phyloP scores from a whole-genome alignment of 2,329 filamentous ascomycete genomes.

The Ampelomyces quisqualis region DNA sequence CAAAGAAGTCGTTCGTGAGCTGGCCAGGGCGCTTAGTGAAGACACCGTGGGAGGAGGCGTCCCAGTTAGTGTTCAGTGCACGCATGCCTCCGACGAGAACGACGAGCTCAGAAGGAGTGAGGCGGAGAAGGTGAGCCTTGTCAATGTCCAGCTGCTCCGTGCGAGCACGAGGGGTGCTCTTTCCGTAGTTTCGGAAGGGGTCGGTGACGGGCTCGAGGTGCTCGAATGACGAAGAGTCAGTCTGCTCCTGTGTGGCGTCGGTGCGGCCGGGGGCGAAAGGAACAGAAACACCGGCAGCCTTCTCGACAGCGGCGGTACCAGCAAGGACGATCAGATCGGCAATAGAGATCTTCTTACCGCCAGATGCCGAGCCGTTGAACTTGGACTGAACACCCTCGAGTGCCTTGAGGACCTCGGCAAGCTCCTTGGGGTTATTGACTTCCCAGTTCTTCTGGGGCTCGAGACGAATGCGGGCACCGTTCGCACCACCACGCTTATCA shows the following conservation, averaged over 20 bases:
- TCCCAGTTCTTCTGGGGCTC: constrained; percentile 71
- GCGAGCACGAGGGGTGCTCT: constrained; percentile 59
- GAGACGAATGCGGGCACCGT: constrained; percentile 75
- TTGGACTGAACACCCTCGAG: constrained; percentile 66
- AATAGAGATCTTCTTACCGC: constrained; percentile 72
- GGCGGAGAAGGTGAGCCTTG: constrained; percentile 67
- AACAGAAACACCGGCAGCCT: constrained; percentile 65
- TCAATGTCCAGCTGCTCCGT: constrained; percentile 72
- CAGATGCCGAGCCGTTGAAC: constrained; percentile 56
- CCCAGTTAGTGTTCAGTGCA: constrained; percentile 68
- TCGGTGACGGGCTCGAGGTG: constrained; percentile 70
- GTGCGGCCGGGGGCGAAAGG: constrained; percentile 72
- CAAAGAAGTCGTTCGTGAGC: constrained; percentile 79
- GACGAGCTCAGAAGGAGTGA: constrained; percentile 69
- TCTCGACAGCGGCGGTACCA: constrained; percentile 70
- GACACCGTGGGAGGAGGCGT: constrained; percentile 66
- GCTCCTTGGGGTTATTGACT: constrained; percentile 70
- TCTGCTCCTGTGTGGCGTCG: constrained; percentile 71
- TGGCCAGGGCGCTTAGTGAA: constrained; percentile 67
- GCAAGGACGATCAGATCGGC: constrained; percentile 76
- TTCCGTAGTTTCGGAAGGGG: constrained; percentile 78
- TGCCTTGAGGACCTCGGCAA: constrained; percentile 61
- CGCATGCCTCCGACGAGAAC: constrained; percentile 72
- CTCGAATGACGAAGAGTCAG: constrained; percentile 63
- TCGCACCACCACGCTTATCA: constrained; percentile 82